Evolutionary conservation across 1,284 basidiomycete genomes (phyloP).

Genomic region (Sporisorium sorghi): DNA sequence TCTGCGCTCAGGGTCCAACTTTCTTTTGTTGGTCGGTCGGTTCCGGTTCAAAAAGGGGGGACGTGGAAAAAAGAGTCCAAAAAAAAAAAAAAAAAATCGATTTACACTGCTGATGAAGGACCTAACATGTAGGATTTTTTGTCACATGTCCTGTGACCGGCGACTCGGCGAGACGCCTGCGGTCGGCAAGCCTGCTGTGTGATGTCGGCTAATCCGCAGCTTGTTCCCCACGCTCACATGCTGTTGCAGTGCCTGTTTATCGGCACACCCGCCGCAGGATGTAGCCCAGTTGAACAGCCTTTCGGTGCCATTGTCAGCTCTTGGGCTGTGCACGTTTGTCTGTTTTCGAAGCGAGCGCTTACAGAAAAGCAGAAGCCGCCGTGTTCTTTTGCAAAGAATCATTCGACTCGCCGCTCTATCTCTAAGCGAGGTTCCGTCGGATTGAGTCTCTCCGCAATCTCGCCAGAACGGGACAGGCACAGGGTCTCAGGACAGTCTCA

Average conservation of each 20-base stretch:
- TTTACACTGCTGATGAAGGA: neutral
- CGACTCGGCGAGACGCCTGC: conserved; percentile 10
- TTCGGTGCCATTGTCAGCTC: too few species aligned
- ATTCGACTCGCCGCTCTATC: neutral
- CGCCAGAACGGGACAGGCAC: neutral
- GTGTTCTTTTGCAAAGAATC: neutral
- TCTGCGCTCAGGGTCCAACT: conserved; percentile 21
- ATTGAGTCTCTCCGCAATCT: neutral
- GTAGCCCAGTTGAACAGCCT: too few species aligned
- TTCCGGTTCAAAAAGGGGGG: neutral
- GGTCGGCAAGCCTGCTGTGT: neutral
- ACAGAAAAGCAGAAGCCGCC: neutral
- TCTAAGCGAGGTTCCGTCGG: conserved; percentile 4
- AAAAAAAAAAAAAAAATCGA: neutral
- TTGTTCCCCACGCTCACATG: neutral
- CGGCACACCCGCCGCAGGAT: neutral
- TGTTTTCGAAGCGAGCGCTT: neutral
- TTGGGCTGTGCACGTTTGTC: neutral
- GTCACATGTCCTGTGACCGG: too few species aligned
- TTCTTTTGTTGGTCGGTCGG: neutral
- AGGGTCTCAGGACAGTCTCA: neutral
- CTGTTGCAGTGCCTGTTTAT: neutral
- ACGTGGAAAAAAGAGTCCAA: neutral
- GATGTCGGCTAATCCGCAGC: conserved; percentile 6
- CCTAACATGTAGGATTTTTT: conserved; percentile 7